Evolutionary conservation across 2,329 filamentous ascomycete genomes (phyloP).

Genomic region (Verticillium klebahnii): DNA sequence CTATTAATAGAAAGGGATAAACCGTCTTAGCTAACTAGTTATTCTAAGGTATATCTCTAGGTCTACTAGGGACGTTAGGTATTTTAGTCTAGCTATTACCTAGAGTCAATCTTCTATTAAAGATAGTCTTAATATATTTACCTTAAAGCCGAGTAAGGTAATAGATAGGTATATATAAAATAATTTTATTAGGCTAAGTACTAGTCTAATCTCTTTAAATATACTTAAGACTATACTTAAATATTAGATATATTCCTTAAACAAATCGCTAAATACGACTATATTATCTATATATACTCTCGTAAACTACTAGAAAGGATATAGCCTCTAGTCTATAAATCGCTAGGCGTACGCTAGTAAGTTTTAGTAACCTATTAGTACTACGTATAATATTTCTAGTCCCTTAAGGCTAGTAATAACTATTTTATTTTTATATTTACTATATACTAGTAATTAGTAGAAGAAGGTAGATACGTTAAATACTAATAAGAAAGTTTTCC

Average conservation of each 20-base stretch:
- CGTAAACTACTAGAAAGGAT: background rate
- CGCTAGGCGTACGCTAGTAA: background rate
- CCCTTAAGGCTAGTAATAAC: background rate
- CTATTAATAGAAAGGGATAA: background rate
- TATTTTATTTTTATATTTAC: background rate
- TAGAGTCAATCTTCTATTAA: background rate
- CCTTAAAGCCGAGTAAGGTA: background rate
- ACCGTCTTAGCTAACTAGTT: background rate
- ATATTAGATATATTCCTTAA: background rate
- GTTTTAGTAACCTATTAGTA: background rate
- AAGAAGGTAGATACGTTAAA: background rate
- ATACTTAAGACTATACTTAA: background rate
- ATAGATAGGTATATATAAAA: background rate
- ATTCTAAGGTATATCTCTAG: background rate
- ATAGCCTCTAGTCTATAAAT: background rate
- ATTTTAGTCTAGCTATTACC: background rate
- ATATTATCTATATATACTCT: background rate
- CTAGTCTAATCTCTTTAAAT: background rate
- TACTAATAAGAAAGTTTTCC: background rate
- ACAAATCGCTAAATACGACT: background rate
- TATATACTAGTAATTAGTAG: background rate
- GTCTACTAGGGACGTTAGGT: background rate
- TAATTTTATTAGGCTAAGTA: background rate
- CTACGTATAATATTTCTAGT: background rate
- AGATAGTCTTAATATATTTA: constrained; percentile 1